Evolutionary conservation across 805 yeast species (phyloP), one percentile per base, ranked within the genome.

Genomic region (Kodamaea lidongshanica): DNA sequence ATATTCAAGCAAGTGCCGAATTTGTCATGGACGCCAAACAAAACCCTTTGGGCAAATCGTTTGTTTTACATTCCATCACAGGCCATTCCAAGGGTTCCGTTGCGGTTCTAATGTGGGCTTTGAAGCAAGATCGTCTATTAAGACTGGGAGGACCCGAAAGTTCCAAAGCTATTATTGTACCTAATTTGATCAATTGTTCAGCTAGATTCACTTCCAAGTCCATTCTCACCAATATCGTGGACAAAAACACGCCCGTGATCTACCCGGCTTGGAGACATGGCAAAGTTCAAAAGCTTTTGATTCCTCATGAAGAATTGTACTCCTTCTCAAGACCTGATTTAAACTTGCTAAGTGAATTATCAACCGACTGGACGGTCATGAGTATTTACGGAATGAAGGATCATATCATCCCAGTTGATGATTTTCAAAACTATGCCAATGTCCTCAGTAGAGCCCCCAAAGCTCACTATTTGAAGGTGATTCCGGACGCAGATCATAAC

Each of bases 31-130:
- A 54, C 33, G 54, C 49, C 2, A 33, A 31, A 8, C 34, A 39
- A 28, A 56, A 62, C 38, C 65, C 67, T 7, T 39, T 67, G 27
- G 68, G 65, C 2, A 54, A 56, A 6, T 52, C 56, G 27, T 61
- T 76, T 31, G 52, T 68, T 3, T 53, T 82, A 12, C 70, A 72
- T 32, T 61, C 82, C 1, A 59, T 87, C 4, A 69, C 83, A 17
- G 80, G 76, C 3, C 96, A 88, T 52, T 84, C 95, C 0, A 64
- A 96, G 35, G 96, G 95, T 7, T 67, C 74, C 4, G 69, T 81
- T 16, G 78, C 88, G 4, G 74, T 78, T 77, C 77, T 84, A 45
- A 58, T 71, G 33, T 88, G 88, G 82, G 79, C 79, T 3, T 36
- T 72, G 19, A 34, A 54, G 21, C 72, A 71, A 34, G 66, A 69